Evolutionary conservation across 106 monocot species (phyloP), one percentile per base, ranked within the genome.

Genomic region (Dactylorhiza incarnata): DNA sequence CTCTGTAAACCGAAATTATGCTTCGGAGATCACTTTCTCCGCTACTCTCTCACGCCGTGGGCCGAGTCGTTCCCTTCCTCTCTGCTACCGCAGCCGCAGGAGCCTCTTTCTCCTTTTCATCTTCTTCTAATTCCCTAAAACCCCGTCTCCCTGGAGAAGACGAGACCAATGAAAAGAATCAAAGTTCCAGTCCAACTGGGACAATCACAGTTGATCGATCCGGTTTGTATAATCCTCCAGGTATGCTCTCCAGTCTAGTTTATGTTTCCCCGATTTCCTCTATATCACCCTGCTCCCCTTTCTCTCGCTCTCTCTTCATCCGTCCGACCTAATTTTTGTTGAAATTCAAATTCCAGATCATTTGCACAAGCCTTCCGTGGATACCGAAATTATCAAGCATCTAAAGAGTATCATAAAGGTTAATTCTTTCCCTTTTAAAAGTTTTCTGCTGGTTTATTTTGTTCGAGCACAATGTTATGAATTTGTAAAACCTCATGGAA

Each of bases 321-420:
- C 11, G 3, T 65, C 29, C 29, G 19, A 37, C 12, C 65, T 13
- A 23, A 13, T 74, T 62, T 75, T 74, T 55, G 1, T 74, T 8
- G 65, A 17, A 23, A 6, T 68, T 67, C 15, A 16, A 37, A 47
- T 71, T 44, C 51, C 81, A 97, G 93, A 87, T 61, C 96, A 97
- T 73, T 76, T 50, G 45, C 89, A 93, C 71, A 81, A 81, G 79
- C 81, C 80, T 48, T 87, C 87, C 7, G 80, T 81, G 8, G 91
- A 91, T 74, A 86, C 96, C 0, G 87, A 97, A 79, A 81, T 97
- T 17, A 86, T 87, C 22, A 91, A 84, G 81, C 93, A 97, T 77
- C 86, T 93, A 67, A 97, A 93, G 80, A 97, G 93, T 69, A 92
- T 95, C 26, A 95, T 95, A 58, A 95, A 90, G 88, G 95, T 95